These are phyloP conservation scores for Ocimum tenuiflorum DNA, from an alignment of 257 asterid genomes.

Conservation along the genomic window DNA sequence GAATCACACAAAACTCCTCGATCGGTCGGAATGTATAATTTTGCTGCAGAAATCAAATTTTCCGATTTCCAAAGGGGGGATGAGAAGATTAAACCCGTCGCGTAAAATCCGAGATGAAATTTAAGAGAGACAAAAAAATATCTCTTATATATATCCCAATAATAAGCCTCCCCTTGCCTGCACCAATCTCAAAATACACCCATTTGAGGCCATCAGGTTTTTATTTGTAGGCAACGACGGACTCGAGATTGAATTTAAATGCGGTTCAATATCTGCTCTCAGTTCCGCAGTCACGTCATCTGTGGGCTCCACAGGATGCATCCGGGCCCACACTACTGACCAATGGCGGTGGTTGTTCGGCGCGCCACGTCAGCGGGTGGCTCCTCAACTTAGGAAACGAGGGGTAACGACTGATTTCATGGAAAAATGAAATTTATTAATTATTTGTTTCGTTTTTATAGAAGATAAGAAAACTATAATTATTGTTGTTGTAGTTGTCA, in stretches of 20 bases:
- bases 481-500: background rate
- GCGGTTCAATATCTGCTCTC: slow-evolving; percentile 16
- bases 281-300: slow-evolving; percentile 41
- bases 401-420: background rate
- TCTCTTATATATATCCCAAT: background rate
- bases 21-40: background rate
- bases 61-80: background rate
- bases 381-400: background rate
- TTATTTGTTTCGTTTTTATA: no score
- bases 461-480: background rate
- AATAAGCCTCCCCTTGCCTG: slow-evolving; percentile 9
- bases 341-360: slow-evolving; percentile 12
- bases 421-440: background rate
- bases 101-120: slow-evolving; percentile 11
- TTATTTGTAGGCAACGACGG: slow-evolving; percentile 27
- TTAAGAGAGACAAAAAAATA: background rate
- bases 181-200: slow-evolving; percentile 13
- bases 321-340: slow-evolving; percentile 16
- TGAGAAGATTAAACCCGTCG: slow-evolving; percentile 4
- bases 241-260: slow-evolving; percentile 16
- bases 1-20: slow-evolving; percentile 34
- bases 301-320: slow-evolving; percentile 18
- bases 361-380: slow-evolving; percentile 25
- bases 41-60: background rate
- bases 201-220: background rate